Percentiles rank a stretch among this genome's conserved stretches.
Evolutionary conservation across 495 filamentous ascomycete genomes (phyloP).

Genomic region (Astrothelium macrocarpum): DNA sequence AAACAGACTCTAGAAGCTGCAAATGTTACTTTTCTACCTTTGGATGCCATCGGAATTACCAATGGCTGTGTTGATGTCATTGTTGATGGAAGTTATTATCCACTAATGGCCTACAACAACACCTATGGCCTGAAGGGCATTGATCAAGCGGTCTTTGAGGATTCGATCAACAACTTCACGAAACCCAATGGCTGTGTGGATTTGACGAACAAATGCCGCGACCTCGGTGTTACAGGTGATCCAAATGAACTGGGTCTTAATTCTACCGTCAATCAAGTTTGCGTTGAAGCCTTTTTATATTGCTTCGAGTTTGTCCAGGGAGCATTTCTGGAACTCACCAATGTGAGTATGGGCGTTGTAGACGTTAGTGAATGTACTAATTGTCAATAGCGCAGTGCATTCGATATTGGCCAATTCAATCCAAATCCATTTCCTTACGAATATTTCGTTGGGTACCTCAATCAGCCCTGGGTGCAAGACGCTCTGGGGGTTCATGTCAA

Average conservation of each 20-base stretch:
- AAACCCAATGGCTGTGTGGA: slow-evolving; percentile 43
- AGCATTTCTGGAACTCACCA: slow-evolving; percentile 29
- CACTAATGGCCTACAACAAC: slow-evolving; percentile 36
- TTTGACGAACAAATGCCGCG: slow-evolving; percentile 42
- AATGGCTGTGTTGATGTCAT: slow-evolving; percentile 28
- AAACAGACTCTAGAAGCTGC: slow-evolving; percentile 9
- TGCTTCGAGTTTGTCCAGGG: slow-evolving; percentile 41
- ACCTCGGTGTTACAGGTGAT: slow-evolving; percentile 35
- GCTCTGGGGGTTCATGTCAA: slow-evolving; percentile 26
- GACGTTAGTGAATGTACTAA: slow-evolving; percentile 28
- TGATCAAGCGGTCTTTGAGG: slow-evolving; percentile 28
- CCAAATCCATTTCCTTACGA: slow-evolving; percentile 20
- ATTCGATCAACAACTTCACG: slow-evolving; percentile 36
- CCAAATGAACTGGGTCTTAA: slow-evolving; percentile 38
- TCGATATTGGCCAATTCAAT: slow-evolving; percentile 18
- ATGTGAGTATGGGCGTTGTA: neutral
- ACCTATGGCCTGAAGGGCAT: slow-evolving; percentile 36
- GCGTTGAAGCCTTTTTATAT: slow-evolving; percentile 34
- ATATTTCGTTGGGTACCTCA: slow-evolving; percentile 22
- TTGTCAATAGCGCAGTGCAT: slow-evolving; percentile 31
- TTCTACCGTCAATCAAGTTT: slow-evolving; percentile 39
- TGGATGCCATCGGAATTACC: slow-evolving; percentile 19
- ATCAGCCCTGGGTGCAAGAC: slow-evolving; percentile 24
- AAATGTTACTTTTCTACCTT: slow-evolving; percentile 14
- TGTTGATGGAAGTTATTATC: slow-evolving; percentile 32